Percentiles rank a stretch among this genome's conserved stretches.
Evolutionary conservation across 202 grass and related monocot species (phyloP).

Genomic region (Thinopyrum obtusiflorum): DNA sequence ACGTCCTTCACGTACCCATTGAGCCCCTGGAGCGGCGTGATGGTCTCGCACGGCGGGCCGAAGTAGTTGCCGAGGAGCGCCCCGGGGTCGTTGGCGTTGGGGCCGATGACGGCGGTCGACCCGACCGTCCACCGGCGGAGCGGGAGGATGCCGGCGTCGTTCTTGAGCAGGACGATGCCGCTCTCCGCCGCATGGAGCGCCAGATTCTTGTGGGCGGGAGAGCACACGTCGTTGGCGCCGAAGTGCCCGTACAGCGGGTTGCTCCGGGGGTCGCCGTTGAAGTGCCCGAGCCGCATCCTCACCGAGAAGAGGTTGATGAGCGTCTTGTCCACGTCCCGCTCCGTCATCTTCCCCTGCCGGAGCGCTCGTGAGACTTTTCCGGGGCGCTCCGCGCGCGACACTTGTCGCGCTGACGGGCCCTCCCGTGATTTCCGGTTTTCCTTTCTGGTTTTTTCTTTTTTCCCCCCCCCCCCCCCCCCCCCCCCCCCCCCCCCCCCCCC

Average conservation of each 20-base stretch:
- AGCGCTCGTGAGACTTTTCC: too few species aligned
- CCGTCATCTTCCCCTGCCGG: conserved; percentile 50
- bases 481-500: too few species aligned
- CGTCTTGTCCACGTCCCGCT: conserved; percentile 56
- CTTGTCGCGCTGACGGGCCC: too few species aligned
- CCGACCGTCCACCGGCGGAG: conserved; percentile 8
- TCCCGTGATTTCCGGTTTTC: too few species aligned
- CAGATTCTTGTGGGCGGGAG: conserved; percentile 42
- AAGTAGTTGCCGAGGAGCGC: conserved; percentile 53
- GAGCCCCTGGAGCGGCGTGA: conserved; percentile 42
- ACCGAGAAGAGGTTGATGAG: conserved; percentile 52
- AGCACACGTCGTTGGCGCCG: conserved; percentile 41
- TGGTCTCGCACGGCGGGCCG: conserved; percentile 47
- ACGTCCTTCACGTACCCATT: conserved; percentile 21
- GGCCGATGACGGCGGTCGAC: conserved; percentile 54
- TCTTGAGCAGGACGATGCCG: conserved; percentile 82
- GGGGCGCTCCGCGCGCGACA: too few species aligned
- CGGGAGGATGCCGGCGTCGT: conserved; percentile 36
- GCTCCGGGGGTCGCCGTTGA: conserved; percentile 57
- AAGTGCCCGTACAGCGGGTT: conserved; percentile 40
- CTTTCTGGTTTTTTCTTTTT: too few species aligned
- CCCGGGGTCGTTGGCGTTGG: conserved; percentile 39
- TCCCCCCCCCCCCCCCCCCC: too few species aligned
- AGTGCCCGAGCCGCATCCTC: conserved; percentile 70
- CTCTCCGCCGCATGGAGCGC: conserved; percentile 61